These are phyloP conservation scores for Tolypocladium ovalisporum DNA, from an alignment of 2,329 filamentous ascomycete genomes.

Conservation along the genomic window DNA sequence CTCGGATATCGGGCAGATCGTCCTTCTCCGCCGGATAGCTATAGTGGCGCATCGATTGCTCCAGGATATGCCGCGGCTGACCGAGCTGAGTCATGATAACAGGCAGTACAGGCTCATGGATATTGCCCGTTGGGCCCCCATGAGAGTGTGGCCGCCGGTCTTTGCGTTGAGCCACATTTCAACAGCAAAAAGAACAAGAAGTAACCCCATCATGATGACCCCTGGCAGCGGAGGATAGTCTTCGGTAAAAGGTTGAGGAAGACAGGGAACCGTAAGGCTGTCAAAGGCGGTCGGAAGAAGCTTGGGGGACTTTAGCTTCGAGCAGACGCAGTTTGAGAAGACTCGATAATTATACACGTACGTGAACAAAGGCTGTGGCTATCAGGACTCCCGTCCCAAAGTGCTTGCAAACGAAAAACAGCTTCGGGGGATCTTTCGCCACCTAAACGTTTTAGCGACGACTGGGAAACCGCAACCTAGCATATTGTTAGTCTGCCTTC, in stretches of 20 bases:
- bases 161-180: slow-evolving; percentile 52
- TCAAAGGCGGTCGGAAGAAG: slow-evolving; percentile 50
- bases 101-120: neutral
- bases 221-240: slow-evolving; percentile 51
- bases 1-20: neutral
- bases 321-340: too few relatives aligned
- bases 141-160: slow-evolving; percentile 47
- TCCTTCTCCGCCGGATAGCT: neutral
- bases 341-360: slow-evolving; percentile 18
- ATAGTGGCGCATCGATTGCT: neutral
- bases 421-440: slow-evolving; percentile 45
- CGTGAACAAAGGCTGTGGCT: slow-evolving; percentile 63
- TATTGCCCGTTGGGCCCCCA: slow-evolving; percentile 39
- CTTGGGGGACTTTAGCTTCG: slow-evolving; percentile 10
- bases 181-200: slow-evolving; percentile 51
- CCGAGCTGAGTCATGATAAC: neutral
- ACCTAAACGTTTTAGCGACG: slow-evolving; percentile 42
- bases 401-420: slow-evolving; percentile 54
- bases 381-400: slow-evolving; percentile 63
- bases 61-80: neutral
- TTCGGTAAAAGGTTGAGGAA: slow-evolving; percentile 48
- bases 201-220: slow-evolving; percentile 53
- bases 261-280: slow-evolving; percentile 39
- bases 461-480: slow-evolving; percentile 40
- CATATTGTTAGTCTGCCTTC: neutral